Evolutionary conservation across 1,139 yeast species (phyloP), one percentile per base, ranked within the genome.

Genomic region (Pichia inconspicua): DNA sequence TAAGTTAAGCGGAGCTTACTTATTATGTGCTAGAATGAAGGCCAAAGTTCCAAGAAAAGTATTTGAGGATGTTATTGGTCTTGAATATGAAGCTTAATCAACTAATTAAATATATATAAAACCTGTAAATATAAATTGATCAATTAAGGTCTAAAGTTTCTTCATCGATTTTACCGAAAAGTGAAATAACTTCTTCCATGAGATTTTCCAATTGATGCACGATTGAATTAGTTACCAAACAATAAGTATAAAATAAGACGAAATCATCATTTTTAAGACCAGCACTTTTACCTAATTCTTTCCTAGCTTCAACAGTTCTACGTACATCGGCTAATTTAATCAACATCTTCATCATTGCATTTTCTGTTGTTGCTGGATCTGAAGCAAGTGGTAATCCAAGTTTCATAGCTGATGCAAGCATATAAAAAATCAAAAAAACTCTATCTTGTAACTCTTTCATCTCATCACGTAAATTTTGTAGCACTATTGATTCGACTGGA

Each of bases 1-100:
- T 60, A 92, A 94, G 62, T 80, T 92, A 62, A 85, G 96, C 63
- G 98, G 99, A 11, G 95, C 94, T 1, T 94, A 86, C 62, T 72
- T 92, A 55, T 73, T 92, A 49, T 92, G 98, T 69, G 86, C 97
- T 5, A 78, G 89, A 60, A 73, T 92, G 66, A 72, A 80, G 41
- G 97, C 97, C 3, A 72, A 76, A 25, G 94, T 92, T 35, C 95
- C 92, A 11, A 84, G 96, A 63, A 72, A 82, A 58, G 69, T 92
- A 48, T 92, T 92, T 63, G 72, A 77, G 53, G 89, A 89, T 48
- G 78, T 85, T 43, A 74, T 86, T 54, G 90, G 89, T 2, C 41
- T 60, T 11, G 59, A 63, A 17, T 61, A 62, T 40, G 59, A 61
- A 43, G 48, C 38, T 39, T 37, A 27, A 22, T 22, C 5, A 22